phyloP scores from a whole-genome alignment of 306 rosid species.

The Lathyrus tuberosus region DNA sequence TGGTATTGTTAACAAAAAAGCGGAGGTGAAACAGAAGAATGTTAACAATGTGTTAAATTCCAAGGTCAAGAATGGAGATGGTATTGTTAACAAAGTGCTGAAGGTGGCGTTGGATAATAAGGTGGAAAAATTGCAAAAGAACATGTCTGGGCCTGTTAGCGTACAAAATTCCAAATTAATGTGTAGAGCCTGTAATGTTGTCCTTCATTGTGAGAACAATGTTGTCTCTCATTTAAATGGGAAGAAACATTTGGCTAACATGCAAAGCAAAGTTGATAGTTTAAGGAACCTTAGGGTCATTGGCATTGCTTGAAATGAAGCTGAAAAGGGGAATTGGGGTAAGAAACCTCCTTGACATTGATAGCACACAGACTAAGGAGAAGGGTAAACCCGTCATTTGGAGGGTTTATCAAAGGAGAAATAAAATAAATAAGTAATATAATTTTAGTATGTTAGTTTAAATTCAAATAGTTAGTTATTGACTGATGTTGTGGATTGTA shows the following conservation, averaged over 20 bases:
- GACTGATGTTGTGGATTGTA: too few species aligned
- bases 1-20: too few species aligned
- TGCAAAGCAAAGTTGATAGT: background rate
- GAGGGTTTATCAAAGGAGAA: too few species aligned
- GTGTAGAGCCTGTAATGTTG: constrained; percentile 47
- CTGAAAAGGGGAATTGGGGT: background rate
- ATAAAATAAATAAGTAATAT: too few species aligned
- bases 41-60: too few species aligned
- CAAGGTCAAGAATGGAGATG: too few species aligned
- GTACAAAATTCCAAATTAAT: background rate
- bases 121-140: constrained; percentile 34
- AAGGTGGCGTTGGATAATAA: constrained; percentile 1
- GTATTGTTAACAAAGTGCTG: background rate
- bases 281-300: background rate
- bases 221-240: constrained; percentile 43
- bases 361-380: too few species aligned
- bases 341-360: background rate
- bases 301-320: background rate
- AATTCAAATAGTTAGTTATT: too few species aligned
- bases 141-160: background rate
- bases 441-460: too few species aligned
- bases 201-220: constrained; percentile 23
- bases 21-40: too few species aligned
- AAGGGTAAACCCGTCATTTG: too few species aligned
- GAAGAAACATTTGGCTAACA: constrained; percentile 46